Conservation (phyloP, 2,329 filamentous ascomycete species). For the Septoria petroselini region DNA sequence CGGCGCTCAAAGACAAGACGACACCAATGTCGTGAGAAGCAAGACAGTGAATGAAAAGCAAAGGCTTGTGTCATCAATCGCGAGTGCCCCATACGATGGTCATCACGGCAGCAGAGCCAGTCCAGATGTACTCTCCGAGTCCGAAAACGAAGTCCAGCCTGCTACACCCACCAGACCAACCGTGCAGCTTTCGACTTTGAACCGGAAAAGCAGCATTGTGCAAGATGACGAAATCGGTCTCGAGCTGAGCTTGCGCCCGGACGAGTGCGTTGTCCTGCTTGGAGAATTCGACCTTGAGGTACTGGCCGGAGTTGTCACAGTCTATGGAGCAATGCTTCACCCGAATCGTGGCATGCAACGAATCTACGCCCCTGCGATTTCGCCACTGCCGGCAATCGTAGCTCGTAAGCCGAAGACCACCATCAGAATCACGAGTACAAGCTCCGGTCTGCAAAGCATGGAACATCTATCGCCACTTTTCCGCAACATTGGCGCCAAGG, state of each 20-base stretch:
- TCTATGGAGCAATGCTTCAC: constrained; percentile 64
- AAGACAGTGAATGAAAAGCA: constrained; percentile 4
- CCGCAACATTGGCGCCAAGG: constrained; percentile 62
- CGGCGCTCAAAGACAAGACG: background rate
- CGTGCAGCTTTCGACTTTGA: constrained; percentile 21
- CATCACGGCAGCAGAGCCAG: constrained; percentile 8
- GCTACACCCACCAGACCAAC: constrained; percentile 2
- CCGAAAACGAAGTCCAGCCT: background rate
- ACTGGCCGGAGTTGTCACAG: constrained; percentile 58
- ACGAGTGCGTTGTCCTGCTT: constrained; percentile 44
- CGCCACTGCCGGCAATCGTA: constrained; percentile 66
- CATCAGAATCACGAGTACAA: constrained; percentile 54
- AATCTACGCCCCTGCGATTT: constrained; percentile 65
- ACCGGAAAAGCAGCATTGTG: constrained; percentile 15
- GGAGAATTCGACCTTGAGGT: constrained; percentile 68
- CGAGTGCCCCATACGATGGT: constrained; percentile 26
- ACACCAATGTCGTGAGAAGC: background rate
- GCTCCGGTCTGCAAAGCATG: constrained; percentile 52
- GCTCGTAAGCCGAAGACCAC: constrained; percentile 49
- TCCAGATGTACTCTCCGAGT: constrained; percentile 1
- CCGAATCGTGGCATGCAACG: constrained; percentile 40
- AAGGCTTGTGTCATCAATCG: constrained; percentile 20
- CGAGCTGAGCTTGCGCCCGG: constrained; percentile 26
- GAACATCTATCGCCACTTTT: constrained; percentile 64
- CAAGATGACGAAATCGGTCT: constrained; percentile 23